Evolutionary conservation across 495 filamentous ascomycete species (phyloP), one percentile per base, ranked within the genome.

Genomic region (Barbatosphaeria neglecta): DNA sequence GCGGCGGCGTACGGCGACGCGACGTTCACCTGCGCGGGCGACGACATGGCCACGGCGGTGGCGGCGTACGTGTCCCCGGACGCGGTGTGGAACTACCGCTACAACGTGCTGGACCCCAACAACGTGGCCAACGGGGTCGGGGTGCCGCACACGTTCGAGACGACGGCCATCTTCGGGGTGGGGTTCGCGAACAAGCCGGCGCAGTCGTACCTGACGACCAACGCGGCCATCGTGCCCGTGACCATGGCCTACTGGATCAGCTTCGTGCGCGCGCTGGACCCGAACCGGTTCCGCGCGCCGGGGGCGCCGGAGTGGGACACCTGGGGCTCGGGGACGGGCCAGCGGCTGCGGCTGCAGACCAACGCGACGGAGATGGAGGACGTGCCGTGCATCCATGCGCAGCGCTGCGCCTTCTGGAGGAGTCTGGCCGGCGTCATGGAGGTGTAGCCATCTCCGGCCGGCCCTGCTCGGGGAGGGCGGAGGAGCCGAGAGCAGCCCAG

Each of bases 1-100:
- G 76, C 50, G 81, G 82, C 46, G 76, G 80, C 79, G 18, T 78
- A 87, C 54, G 82, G 83, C 62, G 82, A 82, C 37, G 79, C 78
- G 0, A 65, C 66, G 0, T 70, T 72, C 51, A 58, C 57, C 1
- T 43, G 51, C 10, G 57, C 62, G 19, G 67, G 65, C 11, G 45
- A 54, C 22, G 15, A 62, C 1, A 37, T 51, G 20, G 72, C 62
- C 48, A 81, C 74, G 69, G 76, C 74, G 54, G 43, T 22, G 3
- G n/a, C 43, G 1, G 9, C 18, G n/a, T 45, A 45, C 27, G 25
- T 45, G 4, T 31, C 25, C 2, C 19, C 43, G 9, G 16, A 31
- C 2, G 7, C 20, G 3, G 20, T 31, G 15, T 45, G 24, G 25
- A 45, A 45, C 43, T 86, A 85, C 50, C 76, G 74, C 25, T 86